Percentiles rank a stretch among this genome's conserved stretches.
phyloP scores from a whole-genome alignment of 352 stramenopile genomes.

The Phytophthora sojae region DNA sequence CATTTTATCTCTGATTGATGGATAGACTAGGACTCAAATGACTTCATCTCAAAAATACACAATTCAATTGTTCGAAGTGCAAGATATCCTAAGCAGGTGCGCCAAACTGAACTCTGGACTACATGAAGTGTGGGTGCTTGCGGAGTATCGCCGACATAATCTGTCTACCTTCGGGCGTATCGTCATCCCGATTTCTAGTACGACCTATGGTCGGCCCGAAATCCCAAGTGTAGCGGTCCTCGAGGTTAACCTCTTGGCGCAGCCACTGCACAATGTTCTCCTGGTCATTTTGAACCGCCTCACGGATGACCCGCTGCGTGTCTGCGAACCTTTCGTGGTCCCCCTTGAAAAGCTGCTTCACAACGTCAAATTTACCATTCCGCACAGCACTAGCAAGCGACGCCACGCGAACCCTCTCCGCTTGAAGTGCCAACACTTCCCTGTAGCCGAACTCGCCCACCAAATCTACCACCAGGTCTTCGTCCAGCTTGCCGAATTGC shows the following conservation, averaged over 20 bases:
- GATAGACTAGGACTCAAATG: too few species aligned
- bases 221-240: not conserved
- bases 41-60: too few species aligned
- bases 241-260: too few species aligned
- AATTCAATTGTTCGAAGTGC: too few species aligned
- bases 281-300: too few species aligned
- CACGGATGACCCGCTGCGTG: too few species aligned
- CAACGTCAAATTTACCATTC: not conserved
- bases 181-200: not conserved
- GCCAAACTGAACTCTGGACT: not conserved
- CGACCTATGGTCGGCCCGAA: not conserved
- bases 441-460: constrained; percentile 1
- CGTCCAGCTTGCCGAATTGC: not conserved
- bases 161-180: not conserved
- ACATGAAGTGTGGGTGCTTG: not conserved
- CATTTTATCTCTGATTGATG: too few species aligned
- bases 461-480: not conserved
- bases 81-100: too few species aligned
- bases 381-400: not conserved
- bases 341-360: not conserved
- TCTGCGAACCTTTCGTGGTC: too few species aligned
- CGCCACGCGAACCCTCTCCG: not conserved
- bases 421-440: not conserved
- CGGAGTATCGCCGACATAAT: not conserved
- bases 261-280: too few species aligned